Evolutionary conservation across 768 basidiomycete species (phyloP), one percentile per base, ranked within the genome.

Genomic region (Dioszegia crocea): DNA sequence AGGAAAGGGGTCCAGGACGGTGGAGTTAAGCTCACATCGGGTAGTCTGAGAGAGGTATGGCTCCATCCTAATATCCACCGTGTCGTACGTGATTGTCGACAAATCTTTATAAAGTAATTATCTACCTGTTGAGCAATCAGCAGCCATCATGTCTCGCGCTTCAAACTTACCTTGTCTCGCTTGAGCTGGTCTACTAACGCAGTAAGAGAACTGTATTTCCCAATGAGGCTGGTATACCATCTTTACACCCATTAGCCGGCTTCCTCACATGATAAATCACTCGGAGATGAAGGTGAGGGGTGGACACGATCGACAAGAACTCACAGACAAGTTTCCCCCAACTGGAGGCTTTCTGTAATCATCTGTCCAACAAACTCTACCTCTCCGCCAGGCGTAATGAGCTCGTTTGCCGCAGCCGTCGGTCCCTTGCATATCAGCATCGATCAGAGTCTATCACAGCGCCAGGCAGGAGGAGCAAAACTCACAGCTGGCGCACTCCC

Each of bases 1-100:
- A n/a, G n/a, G n/a, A n/a, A n/a, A n/a, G n/a, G n/a, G n/a, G n/a
- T n/a, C n/a, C n/a, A n/a, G n/a, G n/a, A n/a, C n/a, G n/a, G n/a
- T n/a, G n/a, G n/a, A n/a, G n/a, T n/a, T n/a, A n/a, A n/a, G 48
- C 88, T 51, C 72, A 92, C 94, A 62, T 96, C 91, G 0, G 89
- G 86, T 29, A 96, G 77, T 6, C 84, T 84, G 14, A 73, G 73
- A 27, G 82, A 81, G 1, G 77, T 79, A 54, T 86, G 85, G 0
- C 88, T 91, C 94, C 94, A 97, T 0, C 83, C 90, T 1, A 98
- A 76, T 0, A 86, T 89, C 91, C 92, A 98, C n/a, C 96, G 83
- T 1, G 87, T 82, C 0, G 94, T 97, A 56, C 86, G 84, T 0
- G 93, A 90, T 76, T 91, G 91, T 2, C 86, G 91, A 86, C 0